Conservation (phyloP, 1,284 basidiomycete species). For the Hemileia vastatrix region DNA sequence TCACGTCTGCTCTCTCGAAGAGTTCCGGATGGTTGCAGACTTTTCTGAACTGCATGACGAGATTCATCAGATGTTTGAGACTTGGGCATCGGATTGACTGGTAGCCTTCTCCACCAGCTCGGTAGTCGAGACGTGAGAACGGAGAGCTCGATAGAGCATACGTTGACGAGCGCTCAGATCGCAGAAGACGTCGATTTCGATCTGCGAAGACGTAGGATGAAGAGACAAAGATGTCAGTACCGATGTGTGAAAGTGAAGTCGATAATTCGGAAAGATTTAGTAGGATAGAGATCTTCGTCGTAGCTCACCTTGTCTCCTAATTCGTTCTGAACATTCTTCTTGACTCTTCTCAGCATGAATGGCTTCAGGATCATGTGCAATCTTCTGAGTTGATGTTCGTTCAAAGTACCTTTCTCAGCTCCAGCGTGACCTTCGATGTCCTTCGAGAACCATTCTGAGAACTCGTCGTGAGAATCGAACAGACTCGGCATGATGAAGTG, state of each 20-base stretch:
- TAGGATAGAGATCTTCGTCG: too few species aligned
- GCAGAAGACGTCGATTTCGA: constrained; percentile 43
- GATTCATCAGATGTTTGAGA: constrained; percentile 44
- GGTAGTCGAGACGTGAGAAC: constrained; percentile 40
- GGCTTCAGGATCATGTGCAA: constrained; percentile 46
- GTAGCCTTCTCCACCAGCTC: constrained; percentile 43
- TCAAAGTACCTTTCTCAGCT: constrained; percentile 43
- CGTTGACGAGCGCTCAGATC: constrained; percentile 42
- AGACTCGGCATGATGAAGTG: constrained; percentile 46
- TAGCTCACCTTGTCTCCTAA: constrained; percentile 37
- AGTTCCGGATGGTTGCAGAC: constrained; percentile 45
- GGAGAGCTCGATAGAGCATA: constrained; percentile 39
- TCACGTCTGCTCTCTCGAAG: constrained; percentile 43
- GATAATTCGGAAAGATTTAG: too few species aligned
- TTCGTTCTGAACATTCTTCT: constrained; percentile 46
- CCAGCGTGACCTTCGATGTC: constrained; percentile 40
- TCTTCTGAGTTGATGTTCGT: constrained; percentile 43
- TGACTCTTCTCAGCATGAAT: constrained; percentile 45
- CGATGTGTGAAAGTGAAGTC: too few species aligned
- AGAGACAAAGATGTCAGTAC: background rate
- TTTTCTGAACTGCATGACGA: constrained; percentile 46
- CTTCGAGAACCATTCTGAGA: constrained; percentile 45
- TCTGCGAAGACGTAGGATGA: constrained; percentile 18
- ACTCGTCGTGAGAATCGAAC: constrained; percentile 45
- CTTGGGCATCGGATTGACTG: constrained; percentile 36